Base-by-base conservation (phyloP, 116 monocot species). In the Posidonia oceanica region DNA sequence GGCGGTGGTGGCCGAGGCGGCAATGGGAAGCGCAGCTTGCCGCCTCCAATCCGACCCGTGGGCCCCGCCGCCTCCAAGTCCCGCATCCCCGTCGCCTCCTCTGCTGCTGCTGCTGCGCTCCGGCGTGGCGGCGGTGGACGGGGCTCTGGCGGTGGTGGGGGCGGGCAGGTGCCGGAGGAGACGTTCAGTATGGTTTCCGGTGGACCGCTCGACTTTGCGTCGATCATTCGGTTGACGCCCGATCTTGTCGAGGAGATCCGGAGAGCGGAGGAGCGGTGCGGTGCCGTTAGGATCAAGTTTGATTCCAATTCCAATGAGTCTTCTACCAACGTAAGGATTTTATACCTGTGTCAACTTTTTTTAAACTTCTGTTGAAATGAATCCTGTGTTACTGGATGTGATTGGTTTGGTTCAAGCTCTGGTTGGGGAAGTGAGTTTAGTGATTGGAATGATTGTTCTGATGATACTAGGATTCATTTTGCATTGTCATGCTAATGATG, bases 231-330 rank as follows among this genome's bases (percentile, higher is more conserved):
- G 20, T 74, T 92, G 8, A 85, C 85, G 14, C 97, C 97, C 2
- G 97, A 89, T 74, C 62, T 97, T 36, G 75, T 92, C 56, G 87
- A 92, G 29, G 97, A 92, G 87, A 97, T 97, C 74, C 72, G 63
- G 76, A 85, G 84, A 0, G 73, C 80, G 14, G 97, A 97, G 80
- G 85, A 83, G 2, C 79, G 74, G 55, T 92, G 97, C 3, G 83
- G 82, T 2, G 66, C 70, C 12, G 92, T 85, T 2, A 85, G 74
- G 80, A 92, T 97, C 69, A 97, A 84, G 76, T 97, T 97, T 53
- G 87, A 83, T 63, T 54, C 89, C 42, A 87, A 89, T 73, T 52
- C 59, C 11, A 80, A 78, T 29, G 84, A 89, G 72, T 16, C 74
- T 3, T 63, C 80, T 39, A 85, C 76, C 51, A 94, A 94, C 76